Conservation (phyloP, 257 asterid species). For the Coffea canephora region DNA sequence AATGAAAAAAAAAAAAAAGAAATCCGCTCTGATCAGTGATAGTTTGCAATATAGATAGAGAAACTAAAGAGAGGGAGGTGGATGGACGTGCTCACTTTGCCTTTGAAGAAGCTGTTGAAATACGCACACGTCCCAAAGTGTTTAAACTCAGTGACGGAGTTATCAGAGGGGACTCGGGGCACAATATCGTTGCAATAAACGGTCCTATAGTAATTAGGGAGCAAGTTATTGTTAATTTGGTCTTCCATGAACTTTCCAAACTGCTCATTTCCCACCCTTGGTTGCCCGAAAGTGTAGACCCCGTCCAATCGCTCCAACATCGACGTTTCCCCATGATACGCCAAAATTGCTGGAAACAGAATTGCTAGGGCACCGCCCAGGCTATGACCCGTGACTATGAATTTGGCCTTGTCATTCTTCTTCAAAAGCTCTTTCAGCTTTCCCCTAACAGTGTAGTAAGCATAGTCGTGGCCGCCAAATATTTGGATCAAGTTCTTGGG, state of each 20-base stretch:
- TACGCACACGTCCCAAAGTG: constrained; percentile 61
- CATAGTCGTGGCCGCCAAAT: neutral
- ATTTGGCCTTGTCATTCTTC: constrained; percentile 17
- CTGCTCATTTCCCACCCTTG: constrained; percentile 54
- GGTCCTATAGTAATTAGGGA: constrained; percentile 41
- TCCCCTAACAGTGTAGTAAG: constrained; percentile 43
- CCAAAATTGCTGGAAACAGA: constrained; percentile 54
- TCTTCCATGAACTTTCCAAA: constrained; percentile 51
- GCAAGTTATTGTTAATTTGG: constrained; percentile 24
- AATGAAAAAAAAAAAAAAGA: too few species aligned
- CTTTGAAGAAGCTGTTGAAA: constrained; percentile 19
- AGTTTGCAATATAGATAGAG: too few species aligned
- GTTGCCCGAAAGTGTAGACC: constrained; percentile 69
- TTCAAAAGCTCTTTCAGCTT: constrained; percentile 20
- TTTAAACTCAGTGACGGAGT: constrained; percentile 37
- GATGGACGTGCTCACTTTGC: neutral
- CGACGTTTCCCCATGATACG: constrained; percentile 30
- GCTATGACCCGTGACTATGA: constrained; percentile 66
- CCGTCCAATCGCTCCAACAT: constrained; percentile 47
- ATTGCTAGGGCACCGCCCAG: constrained; percentile 65
- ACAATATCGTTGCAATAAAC: constrained; percentile 63
- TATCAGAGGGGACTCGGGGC: constrained; percentile 54
- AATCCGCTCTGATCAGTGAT: too few species aligned
- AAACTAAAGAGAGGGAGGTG: too few species aligned
- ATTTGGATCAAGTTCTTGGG: constrained; percentile 14